phyloP scores from a whole-genome alignment of 106 monocot species.

The Vanilla planifolia region DNA sequence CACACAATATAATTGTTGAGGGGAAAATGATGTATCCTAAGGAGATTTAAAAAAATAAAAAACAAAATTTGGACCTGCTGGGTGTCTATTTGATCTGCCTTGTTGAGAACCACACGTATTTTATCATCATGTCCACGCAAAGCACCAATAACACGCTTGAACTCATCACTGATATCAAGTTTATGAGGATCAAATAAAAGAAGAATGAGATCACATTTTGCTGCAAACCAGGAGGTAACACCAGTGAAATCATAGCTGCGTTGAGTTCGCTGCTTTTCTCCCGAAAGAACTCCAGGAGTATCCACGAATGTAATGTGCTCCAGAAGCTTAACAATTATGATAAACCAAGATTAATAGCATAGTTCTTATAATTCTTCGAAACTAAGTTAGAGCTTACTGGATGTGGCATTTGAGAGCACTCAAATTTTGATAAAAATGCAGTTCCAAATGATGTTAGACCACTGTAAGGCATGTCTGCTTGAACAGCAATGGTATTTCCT shows the following conservation, averaged over 20 bases:
- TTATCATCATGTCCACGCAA: constrained; percentile 95
- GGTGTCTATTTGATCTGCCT: constrained; percentile 93
- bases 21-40: neutral
- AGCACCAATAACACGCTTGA: constrained; percentile 91
- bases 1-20: neutral
- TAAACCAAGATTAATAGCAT: constrained; percentile 2
- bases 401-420: constrained; percentile 98
- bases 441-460: constrained; percentile 89
- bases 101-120: constrained; percentile 93
- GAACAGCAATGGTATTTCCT: constrained; percentile 95
- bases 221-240: constrained; percentile 98
- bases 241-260: constrained; percentile 98
- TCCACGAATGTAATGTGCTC: constrained; percentile 97
- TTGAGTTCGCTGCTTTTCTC: constrained; percentile 92
- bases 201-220: constrained; percentile 95
- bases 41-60: neutral
- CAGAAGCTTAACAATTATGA: constrained; percentile 45
- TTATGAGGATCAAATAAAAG: constrained; percentile 97
- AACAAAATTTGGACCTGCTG: constrained; percentile 47
- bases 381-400: constrained; percentile 39
- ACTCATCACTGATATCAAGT: constrained; percentile 96
- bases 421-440: constrained; percentile 92
- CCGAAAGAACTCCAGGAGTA: constrained; percentile 94
- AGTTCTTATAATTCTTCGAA: neutral
- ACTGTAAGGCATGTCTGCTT: constrained; percentile 95